Evolutionary conservation across 768 basidiomycete species (phyloP).

Genomic region (Lanmaoa rubissima): DNA sequence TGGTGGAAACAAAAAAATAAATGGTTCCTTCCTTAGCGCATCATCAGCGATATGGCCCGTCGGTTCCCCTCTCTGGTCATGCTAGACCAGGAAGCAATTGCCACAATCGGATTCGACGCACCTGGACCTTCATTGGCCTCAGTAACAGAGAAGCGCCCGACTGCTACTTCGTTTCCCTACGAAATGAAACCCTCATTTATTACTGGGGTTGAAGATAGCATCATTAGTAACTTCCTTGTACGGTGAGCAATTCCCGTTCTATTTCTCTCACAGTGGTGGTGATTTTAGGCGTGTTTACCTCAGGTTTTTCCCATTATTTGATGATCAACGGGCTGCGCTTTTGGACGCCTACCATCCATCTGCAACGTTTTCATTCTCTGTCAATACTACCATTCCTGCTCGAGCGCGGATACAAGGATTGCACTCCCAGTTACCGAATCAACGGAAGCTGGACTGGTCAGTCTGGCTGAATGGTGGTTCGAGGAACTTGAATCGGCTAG

Average conservation of each 20-base stretch:
- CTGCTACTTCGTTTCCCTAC: constrained; percentile 73
- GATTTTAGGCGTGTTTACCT: constrained; percentile 7
- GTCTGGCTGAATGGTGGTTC: constrained; percentile 66
- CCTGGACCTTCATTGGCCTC: constrained; percentile 51
- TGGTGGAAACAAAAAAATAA: not conserved
- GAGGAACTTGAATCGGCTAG: constrained; percentile 73
- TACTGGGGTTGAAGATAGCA: constrained; percentile 63
- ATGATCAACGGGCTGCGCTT: constrained; percentile 67
- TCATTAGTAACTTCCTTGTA: constrained; percentile 77
- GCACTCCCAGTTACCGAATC: constrained; percentile 73
- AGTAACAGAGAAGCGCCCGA: constrained; percentile 40
- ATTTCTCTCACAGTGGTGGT: not conserved
- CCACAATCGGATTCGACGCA: constrained; percentile 75
- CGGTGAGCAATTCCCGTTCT: constrained; percentile 46
- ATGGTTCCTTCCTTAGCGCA: constrained; percentile 2
- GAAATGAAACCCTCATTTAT: constrained; percentile 74
- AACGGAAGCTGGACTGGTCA: constrained; percentile 78
- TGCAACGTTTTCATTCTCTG: constrained; percentile 90
- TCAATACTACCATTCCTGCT: constrained; percentile 77
- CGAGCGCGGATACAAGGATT: constrained; percentile 75
- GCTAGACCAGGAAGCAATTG: constrained; percentile 78
- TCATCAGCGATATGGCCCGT: constrained; percentile 68
- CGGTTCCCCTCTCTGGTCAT: constrained; percentile 82
- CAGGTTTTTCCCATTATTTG: constrained; percentile 86
- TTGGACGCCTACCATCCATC: constrained; percentile 73